phyloP scores from a whole-genome alignment of 495 filamentous ascomycete genomes.

The Aspergillus nanangensis region DNA sequence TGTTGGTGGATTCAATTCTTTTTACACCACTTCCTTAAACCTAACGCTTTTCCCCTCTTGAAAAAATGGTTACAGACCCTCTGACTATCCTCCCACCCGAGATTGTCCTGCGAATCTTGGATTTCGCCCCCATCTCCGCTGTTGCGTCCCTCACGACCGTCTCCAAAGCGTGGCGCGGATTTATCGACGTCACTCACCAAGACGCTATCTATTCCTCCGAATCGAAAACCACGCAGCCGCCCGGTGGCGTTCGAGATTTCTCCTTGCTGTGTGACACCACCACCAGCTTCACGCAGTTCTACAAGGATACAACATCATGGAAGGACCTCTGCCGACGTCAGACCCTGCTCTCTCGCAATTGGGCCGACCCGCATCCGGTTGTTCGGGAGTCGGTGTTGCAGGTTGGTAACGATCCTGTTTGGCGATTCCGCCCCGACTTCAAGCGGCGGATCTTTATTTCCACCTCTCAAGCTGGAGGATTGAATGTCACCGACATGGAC shows the following conservation, averaged over 20 bases:
- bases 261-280: conserved; percentile 14
- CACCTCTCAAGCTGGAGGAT: conserved; percentile 32
- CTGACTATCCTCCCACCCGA: conserved; percentile 31
- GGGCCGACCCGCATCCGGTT: conserved; percentile 21
- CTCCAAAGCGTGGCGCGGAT: conserved; percentile 36
- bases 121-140: conserved; percentile 28
- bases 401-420: conserved; percentile 34
- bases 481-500: conserved; percentile 39
- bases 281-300: conserved; percentile 19
- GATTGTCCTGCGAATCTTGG: conserved; percentile 31
- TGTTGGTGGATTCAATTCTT: too few species aligned
- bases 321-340: conserved; percentile 36
- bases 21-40: too few species aligned
- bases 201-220: conserved; percentile 34
- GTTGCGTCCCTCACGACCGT: conserved; percentile 28
- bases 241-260: conserved; percentile 17
- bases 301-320: conserved; percentile 25
- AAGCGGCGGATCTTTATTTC: conserved; percentile 37
- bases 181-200: conserved; percentile 39
- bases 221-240: conserved; percentile 19
- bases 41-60: too few species aligned
- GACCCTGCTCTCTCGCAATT: conserved; percentile 32
- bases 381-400: conserved; percentile 32
- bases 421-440: conserved; percentile 37
- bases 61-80: conserved; percentile 25